Conservation (phyloP, 108 stramenopile species). For the Licmophora abbreviata region DNA sequence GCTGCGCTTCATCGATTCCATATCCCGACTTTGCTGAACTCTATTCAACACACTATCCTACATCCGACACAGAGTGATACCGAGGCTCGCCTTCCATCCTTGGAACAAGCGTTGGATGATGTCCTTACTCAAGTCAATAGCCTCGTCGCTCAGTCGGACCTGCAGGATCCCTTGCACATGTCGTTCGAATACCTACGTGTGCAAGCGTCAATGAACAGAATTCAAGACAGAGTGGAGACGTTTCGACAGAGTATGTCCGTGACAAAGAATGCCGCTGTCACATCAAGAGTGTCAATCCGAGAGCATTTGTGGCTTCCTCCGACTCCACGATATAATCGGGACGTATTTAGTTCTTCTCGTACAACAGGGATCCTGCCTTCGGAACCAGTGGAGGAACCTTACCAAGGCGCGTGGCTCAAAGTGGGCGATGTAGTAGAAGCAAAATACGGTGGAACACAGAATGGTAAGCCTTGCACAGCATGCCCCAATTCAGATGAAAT, state of each 20-base stretch:
- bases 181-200: too few species aligned
- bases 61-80: too few species aligned
- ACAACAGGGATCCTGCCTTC: slow-evolving; percentile 10
- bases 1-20: slow-evolving; percentile 14
- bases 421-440: slow-evolving; percentile 42
- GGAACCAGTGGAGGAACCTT: slow-evolving; percentile 12
- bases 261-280: too few species aligned
- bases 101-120: neutral
- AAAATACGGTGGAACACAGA: slow-evolving; percentile 15
- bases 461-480: slow-evolving; percentile 20
- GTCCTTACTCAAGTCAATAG: too few species aligned
- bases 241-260: too few species aligned
- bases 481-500: neutral
- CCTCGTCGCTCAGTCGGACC: too few species aligned
- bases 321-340: neutral
- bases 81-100: neutral
- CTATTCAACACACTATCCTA: too few species aligned
- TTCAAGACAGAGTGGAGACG: too few species aligned
- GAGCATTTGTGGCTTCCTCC: neutral
- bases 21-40: too few species aligned
- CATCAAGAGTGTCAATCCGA: neutral
- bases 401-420: slow-evolving; percentile 20
- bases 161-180: too few species aligned
- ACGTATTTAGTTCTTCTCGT: neutral
- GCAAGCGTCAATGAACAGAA: too few species aligned